Percentiles rank a stretch among this genome's conserved stretches.
Evolutionary conservation across 2,329 filamentous ascomycete genomes (phyloP).

Genomic region (Mycosphaerelloides madeirae): DNA sequence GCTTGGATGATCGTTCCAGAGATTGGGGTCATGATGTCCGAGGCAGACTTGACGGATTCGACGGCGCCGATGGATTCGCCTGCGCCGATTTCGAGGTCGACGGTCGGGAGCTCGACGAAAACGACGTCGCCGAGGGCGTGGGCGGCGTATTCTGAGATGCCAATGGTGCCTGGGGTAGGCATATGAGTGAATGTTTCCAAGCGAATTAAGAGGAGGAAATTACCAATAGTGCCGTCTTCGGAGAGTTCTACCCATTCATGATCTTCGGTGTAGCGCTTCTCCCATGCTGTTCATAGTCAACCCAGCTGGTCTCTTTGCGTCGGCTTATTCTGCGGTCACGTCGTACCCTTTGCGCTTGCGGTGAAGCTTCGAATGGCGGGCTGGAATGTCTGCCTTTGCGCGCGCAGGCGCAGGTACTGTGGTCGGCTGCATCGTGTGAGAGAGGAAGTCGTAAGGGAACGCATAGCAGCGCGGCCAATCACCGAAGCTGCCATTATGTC

Average conservation of each 20-base stretch:
- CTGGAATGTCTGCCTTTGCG: conserved; percentile 15
- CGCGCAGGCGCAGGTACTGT: conserved; percentile 24
- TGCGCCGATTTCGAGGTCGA: conserved; percentile 61
- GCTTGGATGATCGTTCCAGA: conserved; percentile 68
- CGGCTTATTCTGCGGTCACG: neutral
- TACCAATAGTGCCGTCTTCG: conserved; percentile 74
- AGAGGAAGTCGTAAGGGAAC: too few species aligned
- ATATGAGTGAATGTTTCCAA: conserved; percentile 3
- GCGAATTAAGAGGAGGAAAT: conserved; percentile 8
- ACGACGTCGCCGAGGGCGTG: conserved; percentile 93
- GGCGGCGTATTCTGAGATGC: conserved; percentile 88
- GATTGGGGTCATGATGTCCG: conserved; percentile 89
- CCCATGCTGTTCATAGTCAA: conserved; percentile 44
- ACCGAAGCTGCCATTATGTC: conserved; percentile 15
- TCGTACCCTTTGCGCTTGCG: conserved; percentile 25
- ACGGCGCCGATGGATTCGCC: conserved; percentile 90
- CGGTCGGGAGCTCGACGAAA: conserved; percentile 85
- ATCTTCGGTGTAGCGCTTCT: conserved; percentile 89
- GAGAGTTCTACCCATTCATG: conserved; percentile 97
- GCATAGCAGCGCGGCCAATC: conserved; percentile 18
- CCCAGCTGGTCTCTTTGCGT: neutral
- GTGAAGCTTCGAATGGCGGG: conserved; percentile 26
- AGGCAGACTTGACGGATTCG: conserved; percentile 97
- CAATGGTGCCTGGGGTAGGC: conserved; percentile 55
- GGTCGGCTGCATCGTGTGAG: conserved; percentile 24